Evolutionary conservation across 345 rosid species (phyloP).

Genomic region (Rhodamnia argentea): DNA sequence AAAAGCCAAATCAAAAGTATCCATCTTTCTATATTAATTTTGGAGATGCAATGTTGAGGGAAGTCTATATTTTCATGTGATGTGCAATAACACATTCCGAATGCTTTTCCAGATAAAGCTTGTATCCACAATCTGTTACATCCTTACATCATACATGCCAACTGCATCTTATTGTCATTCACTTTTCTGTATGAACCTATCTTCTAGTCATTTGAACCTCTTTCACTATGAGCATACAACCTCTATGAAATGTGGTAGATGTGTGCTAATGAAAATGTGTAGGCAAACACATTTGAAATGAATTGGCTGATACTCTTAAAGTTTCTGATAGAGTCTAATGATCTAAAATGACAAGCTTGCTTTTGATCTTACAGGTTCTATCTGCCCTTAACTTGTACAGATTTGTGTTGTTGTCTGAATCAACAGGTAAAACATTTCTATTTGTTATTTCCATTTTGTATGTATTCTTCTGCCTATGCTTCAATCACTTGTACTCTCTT

Average conservation of each 20-base stretch:
- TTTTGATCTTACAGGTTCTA: slow-evolving; percentile 42
- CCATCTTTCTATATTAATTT: not conserved
- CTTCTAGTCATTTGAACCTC: not conserved
- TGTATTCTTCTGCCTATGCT: not conserved
- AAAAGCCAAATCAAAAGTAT: not conserved
- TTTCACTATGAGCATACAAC: not conserved
- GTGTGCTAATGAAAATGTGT: not conserved
- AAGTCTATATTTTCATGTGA: not conserved
- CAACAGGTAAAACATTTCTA: slow-evolving; percentile 38
- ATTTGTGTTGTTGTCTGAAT: slow-evolving; percentile 45
- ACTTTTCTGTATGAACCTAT: not conserved
- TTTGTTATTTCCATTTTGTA: not conserved
- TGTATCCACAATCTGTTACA: not conserved
- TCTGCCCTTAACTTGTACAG: slow-evolving; percentile 86
- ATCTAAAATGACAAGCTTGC: not conserved
- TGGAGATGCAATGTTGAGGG: not conserved
- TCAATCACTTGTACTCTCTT: not conserved
- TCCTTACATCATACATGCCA: not conserved
- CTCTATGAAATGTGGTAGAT: not conserved
- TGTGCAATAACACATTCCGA: not conserved
- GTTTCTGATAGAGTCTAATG: not conserved
- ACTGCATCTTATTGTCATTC: not conserved
- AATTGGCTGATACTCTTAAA: not conserved
- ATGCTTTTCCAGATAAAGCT: not conserved
- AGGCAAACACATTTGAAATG: not conserved